Evolutionary conservation across 148 eudicot species (phyloP).

Genomic region (Drosera capensis): DNA sequence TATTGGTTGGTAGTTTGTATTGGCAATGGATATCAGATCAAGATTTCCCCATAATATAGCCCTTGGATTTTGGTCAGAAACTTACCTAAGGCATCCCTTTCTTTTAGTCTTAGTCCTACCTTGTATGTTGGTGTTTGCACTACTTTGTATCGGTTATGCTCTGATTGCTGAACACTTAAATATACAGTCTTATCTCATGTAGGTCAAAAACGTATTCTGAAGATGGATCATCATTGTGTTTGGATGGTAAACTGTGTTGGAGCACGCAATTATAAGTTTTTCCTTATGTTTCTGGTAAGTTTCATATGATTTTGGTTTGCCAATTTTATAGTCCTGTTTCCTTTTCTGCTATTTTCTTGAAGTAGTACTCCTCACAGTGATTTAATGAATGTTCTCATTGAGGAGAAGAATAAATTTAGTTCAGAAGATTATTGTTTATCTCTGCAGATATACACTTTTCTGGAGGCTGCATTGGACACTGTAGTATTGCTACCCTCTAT

Average conservation of each 20-base stretch:
- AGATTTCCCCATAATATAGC: too few species aligned
- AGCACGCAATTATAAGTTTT: conserved; percentile 83
- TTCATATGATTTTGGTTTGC: too few species aligned
- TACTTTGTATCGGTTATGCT: neutral
- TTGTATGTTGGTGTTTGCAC: neutral
- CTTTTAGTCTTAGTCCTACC: too few species aligned
- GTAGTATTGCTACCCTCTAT: conserved; percentile 59
- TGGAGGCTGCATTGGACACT: conserved; percentile 61
- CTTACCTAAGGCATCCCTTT: neutral
- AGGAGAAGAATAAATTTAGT: too few species aligned
- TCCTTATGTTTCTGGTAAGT: conserved; percentile 74
- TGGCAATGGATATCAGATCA: too few species aligned
- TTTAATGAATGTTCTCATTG: too few species aligned
- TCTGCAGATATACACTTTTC: conserved; percentile 62
- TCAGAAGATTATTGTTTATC: conserved; percentile 3
- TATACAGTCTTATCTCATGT: conserved; percentile 6
- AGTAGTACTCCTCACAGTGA: too few species aligned
- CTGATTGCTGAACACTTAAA: neutral
- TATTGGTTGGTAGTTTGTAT: too few species aligned
- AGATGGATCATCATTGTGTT: conserved; percentile 97
- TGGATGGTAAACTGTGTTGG: conserved; percentile 99
- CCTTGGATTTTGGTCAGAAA: too few species aligned
- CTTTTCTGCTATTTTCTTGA: too few species aligned
- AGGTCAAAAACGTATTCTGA: conserved; percentile 93
- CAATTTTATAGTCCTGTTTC: too few species aligned